These are phyloP conservation scores for Phytophthora kernoviae DNA, from an alignment of 352 stramenopile species.

Conservation along the genomic window DNA sequence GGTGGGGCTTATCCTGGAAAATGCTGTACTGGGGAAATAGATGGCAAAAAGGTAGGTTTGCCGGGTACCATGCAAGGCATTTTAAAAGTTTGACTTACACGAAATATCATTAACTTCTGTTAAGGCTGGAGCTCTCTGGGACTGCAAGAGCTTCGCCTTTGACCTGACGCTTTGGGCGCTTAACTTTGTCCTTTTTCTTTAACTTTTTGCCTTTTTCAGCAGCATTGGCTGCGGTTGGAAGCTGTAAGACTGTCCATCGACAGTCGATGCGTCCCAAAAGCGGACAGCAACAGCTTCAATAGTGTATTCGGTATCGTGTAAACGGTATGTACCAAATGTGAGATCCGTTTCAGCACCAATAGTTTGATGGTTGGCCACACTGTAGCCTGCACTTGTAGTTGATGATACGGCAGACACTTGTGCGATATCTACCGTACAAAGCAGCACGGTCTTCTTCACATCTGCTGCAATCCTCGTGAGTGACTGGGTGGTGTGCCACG, in stretches of 20 bases:
- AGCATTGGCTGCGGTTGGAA: constrained; percentile 50
- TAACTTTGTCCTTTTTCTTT: constrained; percentile 37
- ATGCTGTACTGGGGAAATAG: constrained; percentile 53
- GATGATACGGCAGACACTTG: background rate
- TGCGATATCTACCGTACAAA: constrained; percentile 49
- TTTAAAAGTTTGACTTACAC: background rate
- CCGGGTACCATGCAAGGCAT: no score
- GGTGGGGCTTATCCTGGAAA: constrained; percentile 64
- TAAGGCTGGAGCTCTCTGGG: background rate
- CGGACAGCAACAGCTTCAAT: constrained; percentile 55
- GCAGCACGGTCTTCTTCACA: constrained; percentile 79
- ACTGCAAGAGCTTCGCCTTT: background rate
- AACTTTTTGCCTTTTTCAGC: constrained; percentile 36
- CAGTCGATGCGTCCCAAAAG: constrained; percentile 54
- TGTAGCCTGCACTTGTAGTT: background rate
- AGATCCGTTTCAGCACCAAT: constrained; percentile 7
- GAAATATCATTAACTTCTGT: background rate
- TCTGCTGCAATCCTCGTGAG: constrained; percentile 76
- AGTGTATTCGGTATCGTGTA: constrained; percentile 39
- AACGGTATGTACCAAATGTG: constrained; percentile 35
- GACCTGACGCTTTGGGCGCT: constrained; percentile 23
- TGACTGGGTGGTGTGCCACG: constrained; percentile 65
- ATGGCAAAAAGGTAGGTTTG: background rate
- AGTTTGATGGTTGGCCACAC: background rate
- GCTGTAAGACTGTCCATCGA: constrained; percentile 27